Evolutionary conservation across 179 eudicot species (phyloP), one percentile per base, ranked within the genome.

Genomic region (Kewa caespitosa): DNA sequence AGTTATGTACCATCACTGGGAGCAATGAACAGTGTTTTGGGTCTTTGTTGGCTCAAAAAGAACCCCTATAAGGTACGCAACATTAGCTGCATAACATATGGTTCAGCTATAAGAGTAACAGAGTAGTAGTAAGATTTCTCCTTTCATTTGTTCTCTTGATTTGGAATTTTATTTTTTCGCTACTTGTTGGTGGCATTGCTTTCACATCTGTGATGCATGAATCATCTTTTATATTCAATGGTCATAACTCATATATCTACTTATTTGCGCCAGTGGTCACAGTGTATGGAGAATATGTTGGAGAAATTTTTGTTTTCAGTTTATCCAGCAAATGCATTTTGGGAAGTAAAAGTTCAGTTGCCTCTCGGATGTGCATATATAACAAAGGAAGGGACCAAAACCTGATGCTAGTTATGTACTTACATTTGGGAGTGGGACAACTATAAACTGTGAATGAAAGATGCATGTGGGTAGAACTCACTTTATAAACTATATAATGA

Each of bases 1-100:
- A 73, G 81, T 18, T 81, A 77, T 55, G 64, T 81, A 69, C 84
- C 84, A 23, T 77, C 78, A 34, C 55, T 73, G 41, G 84, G 84
- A 32, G 81, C 71, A 48, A 77, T 73, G 78, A 77, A 67, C 66
- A 77, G 84, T 67, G 66, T 81, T 27, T 73, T 81, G 55, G 84
- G 84, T 48, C 80, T 81, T 57, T 81, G 84, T 39, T 81, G 84
- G 84, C 84, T 81, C 37, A 81, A 73, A 62, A 76, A 52, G 25
- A 73, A 43, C 59, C 84, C 84, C 48, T 81, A 65, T 9, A 81
- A 77, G 84, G 84, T 81, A 77, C 48, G 78, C 43, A 17, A 39
- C 39, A 48, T 55, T 70, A 31, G 57, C 20, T 15, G 57, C 41
- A 12, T 12, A 80, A 59, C n/a, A 37, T 67, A 46, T 39, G 52